Evolutionary conservation across 257 asterid genomes (phyloP), one percentile per base, ranked within the genome.

Genomic region (Solanum pimpinellifolium): DNA sequence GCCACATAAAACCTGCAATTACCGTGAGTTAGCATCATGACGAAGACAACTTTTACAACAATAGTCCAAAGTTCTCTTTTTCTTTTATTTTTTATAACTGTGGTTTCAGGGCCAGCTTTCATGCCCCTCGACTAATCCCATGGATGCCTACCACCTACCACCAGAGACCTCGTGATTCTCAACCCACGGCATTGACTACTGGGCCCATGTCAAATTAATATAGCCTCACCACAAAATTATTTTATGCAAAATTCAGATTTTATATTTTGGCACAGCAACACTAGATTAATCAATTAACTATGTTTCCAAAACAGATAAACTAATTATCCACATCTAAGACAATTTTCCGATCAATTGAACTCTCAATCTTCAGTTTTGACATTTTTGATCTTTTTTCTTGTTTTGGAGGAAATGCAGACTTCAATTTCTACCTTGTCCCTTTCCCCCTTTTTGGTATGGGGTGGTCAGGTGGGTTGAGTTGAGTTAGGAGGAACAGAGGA

Each of bases 1-100:
- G 99, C 99, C 42, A 95, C 98, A 83, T 96, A 96, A 90, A 96
- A 96, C 90, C 99, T 92, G 90, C 59, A 90, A 44, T 52, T 49
- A 47, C 21, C 44, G 10, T 80, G 85, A 80, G 85, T 29, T 29
- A 49, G 59, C 59, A 3, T n/a, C 59, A 76, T 7, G 59, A 76
- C 23, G 2, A 15, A n/a, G 33, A 23, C 20, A 11, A 41, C 29
- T 76, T 41, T 41, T n/a, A 76, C 3, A 23, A 39, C 31, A 23
- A 42, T 4, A 76, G 35, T n/a, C 14, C 20, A 74, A 76, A 41
- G 59, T 41, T 76, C 60, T 76, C 52, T 74, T 39, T 7, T 41
- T 9, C 46, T 41, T 41, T 9, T 41, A 41, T 52, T 52, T 52
- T 60, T 60, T 9, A 23, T 9, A 60, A 60, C 69, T 5, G 7